Percentiles rank a stretch among this genome's conserved stretches.
phyloP scores from a whole-genome alignment of 2,329 filamentous ascomycete genomes.

The Bimuria novae-zelandiae region DNA sequence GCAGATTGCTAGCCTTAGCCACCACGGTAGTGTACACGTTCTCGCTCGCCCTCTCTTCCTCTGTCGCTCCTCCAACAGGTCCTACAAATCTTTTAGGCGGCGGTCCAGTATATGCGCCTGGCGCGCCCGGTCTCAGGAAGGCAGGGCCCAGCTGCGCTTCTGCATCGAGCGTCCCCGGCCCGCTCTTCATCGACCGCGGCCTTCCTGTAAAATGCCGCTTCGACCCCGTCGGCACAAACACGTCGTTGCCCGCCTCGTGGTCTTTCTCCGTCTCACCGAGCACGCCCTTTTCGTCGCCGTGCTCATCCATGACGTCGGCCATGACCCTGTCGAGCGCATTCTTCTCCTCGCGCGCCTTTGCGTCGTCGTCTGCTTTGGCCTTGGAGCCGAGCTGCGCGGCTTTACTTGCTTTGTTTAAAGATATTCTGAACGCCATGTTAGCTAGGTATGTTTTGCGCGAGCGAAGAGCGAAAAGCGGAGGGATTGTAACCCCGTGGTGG shows the following conservation, averaged over 20 bases:
- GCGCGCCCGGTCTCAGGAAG: conserved; percentile 18
- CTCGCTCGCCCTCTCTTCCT: conserved; percentile 24
- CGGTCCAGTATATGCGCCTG: conserved; percentile 25
- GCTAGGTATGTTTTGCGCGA: too few relatives aligned
- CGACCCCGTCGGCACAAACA: conserved; percentile 34
- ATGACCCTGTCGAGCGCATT: conserved; percentile 36
- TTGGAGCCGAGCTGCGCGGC: conserved; percentile 28
- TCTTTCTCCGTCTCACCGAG: conserved; percentile 29
- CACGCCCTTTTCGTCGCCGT: conserved; percentile 28
- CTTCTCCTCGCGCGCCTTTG: conserved; percentile 38
- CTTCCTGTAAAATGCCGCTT: conserved; percentile 39
- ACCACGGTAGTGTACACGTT: conserved; percentile 36
- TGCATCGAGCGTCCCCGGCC: conserved; percentile 36
- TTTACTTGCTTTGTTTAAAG: conserved; percentile 33
- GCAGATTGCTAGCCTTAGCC: conserved; percentile 40
- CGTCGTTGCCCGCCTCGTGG: conserved; percentile 25
- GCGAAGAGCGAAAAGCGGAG: too few relatives aligned
- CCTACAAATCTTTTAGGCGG: conserved; percentile 24
- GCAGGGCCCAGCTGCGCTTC: conserved; percentile 1
- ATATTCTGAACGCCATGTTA: conserved; percentile 39
- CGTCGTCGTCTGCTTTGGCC: conserved; percentile 37
- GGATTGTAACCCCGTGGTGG: background rate
- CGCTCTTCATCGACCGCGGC: conserved; percentile 37
- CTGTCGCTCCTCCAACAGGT: conserved; percentile 17
- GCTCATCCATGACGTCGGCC: conserved; percentile 39